phyloP scores from a whole-genome alignment of 768 basidiomycete species.

The Chalciporus sphaerocephalus region DNA sequence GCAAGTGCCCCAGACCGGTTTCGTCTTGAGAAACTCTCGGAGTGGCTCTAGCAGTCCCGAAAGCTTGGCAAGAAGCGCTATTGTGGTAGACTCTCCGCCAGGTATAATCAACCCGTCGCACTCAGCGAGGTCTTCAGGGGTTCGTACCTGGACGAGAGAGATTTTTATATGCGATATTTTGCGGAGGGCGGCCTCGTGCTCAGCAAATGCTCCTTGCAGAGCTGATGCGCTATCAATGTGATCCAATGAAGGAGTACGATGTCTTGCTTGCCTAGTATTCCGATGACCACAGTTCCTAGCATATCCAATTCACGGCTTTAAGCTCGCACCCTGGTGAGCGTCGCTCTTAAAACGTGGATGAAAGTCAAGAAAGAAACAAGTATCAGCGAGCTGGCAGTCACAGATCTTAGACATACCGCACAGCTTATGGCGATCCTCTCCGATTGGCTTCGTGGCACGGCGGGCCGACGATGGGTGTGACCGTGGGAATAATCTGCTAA shows the following conservation, averaged over 20 bases:
- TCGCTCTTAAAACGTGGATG: background rate
- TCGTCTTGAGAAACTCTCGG: conserved; percentile 60
- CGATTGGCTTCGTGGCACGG: background rate
- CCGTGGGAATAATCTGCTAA: conserved; percentile 20
- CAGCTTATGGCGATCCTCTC: no score
- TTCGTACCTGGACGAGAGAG: conserved; percentile 59
- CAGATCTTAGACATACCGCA: no score
- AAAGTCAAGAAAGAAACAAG: background rate
- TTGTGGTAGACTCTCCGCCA: conserved; percentile 95
- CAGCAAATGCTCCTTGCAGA: conserved; percentile 88
- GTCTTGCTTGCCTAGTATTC: conserved; percentile 46
- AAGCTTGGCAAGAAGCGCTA: conserved; percentile 68
- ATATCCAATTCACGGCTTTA: conserved; percentile 1
- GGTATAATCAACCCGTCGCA: conserved; percentile 91
- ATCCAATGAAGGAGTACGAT: background rate
- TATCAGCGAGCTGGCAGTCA: no score
- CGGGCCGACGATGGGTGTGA: conserved; percentile 19
- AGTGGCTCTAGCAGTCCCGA: conserved; percentile 81
- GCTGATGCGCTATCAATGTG: conserved; percentile 42
- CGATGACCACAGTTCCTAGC: conserved; percentile 33
- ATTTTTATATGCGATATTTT: conserved; percentile 47
- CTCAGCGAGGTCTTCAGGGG: conserved; percentile 60
- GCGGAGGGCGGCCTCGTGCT: conserved; percentile 73
- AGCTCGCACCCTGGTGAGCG: background rate
- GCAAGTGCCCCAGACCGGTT: conserved; percentile 93